Base-by-base conservation (phyloP, 148 eudicot species). In the Rhododendron simsii region DNA sequence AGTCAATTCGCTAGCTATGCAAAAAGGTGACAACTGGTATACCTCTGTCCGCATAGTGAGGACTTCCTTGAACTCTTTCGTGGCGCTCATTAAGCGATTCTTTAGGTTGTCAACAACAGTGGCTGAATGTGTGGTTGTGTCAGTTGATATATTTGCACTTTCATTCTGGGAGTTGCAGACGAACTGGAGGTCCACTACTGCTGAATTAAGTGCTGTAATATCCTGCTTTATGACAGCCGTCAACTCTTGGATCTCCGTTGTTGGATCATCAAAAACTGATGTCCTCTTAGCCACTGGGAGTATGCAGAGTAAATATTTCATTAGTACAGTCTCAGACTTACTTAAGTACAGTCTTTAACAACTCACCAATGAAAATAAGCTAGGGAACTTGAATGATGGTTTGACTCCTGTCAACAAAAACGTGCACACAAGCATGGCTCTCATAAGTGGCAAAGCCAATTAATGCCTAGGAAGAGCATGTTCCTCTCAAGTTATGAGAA, bases 11-110 rank as follows among this genome's bases (percentile, higher is more conserved):
- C 26, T 12, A 51, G 44, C 67, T 30, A 20, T 14, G 39, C 16
- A 39, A 82, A 57, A 74, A 16, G 10, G 45, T 26, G 37, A 81
- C 53, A 37, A 81, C 65, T n/a, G 14, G 69, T 78, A 5, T 53
- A 93, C 95, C 94, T 93, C 95, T 88, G 95, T 93, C 63, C 94
- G 93, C 94, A 91, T 89, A 75, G 95, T 93, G 75, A 93, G 95
- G 81, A 93, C 95, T 86, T 93, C 94, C 84, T 93, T 93, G 86
- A 93, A 93, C 83, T 93, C 95, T 88, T 93, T 93, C 4, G 94
- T 93, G 39, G 94, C 90, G 55, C 88, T 90, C 95, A 93, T 93
- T 61, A 92, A 83, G 71, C 94, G 94, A 75, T 92, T 93, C 89
- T 93, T 93, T 85, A 93, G 91, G 87, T 91, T 88, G 89, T 93